Evolutionary conservation across 495 filamentous ascomycete genomes (phyloP), one percentile per base, ranked within the genome.

Genomic region (Geoglossum glabrum): DNA sequence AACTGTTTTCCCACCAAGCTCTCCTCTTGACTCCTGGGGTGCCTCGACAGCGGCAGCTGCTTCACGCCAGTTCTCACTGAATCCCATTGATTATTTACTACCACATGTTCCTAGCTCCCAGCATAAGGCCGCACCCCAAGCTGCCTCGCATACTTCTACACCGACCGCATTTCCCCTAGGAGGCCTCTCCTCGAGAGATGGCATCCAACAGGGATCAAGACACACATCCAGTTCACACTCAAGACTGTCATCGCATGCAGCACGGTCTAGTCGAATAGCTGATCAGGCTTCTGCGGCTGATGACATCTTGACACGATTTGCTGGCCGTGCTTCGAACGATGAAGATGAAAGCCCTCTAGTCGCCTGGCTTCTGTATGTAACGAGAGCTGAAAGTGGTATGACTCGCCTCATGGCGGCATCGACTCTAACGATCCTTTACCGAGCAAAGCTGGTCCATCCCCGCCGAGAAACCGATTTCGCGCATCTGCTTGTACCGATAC

Each of bases 271-370:
- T n/a, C 49, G 49, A 13, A n/a, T 52, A 15, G 15, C 23, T 5
- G 49, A 52, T 31, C 49, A 52, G 49, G 1, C 28, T 27, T 52
- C 21, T 27, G 49, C 43, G 3, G 21, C 23, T 15, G 26, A 15
- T 28, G 46, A 50, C 46, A 50, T 50, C 46, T 3, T 25, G 7
- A 21, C 46, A 5, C 46, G 27, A 1, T 7, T 55, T 21, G 38
- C 26, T 33, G 17, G n/a, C n/a, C 56, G 67, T 71, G 28, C 64
- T 67, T 8, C 61, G 67, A 23, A 60, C 11, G 80, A 84, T 46
- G 81, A 87, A 8, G 76, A 81, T 17, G 90, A 95, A 61, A 93
- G 79, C 59, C 78, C 84, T 21, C 68, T 97, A 11, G 76, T 94
- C 43, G 80, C 83, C 11, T 96, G 88, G 85, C 79, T 98, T 13